A percentile compares a stretch with the other conserved stretches of the same genome.
Conservation (phyloP, 345 rosid species). For the Acer negundo region DNA sequence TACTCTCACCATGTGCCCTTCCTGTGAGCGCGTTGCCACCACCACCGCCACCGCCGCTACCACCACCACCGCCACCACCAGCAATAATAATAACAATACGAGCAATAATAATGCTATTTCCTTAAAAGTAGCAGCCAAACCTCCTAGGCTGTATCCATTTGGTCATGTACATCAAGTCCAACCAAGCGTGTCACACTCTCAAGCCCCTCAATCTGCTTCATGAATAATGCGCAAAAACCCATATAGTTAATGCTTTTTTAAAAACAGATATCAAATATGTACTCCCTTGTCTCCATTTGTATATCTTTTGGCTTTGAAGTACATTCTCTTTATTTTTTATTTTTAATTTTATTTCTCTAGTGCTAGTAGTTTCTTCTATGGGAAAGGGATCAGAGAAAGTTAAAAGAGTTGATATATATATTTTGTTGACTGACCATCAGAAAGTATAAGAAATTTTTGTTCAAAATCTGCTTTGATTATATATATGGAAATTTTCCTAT, state of each 20-base stretch:
- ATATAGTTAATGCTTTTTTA: not conserved
- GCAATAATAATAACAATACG: not conserved
- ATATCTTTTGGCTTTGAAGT: slow-evolving; percentile 22
- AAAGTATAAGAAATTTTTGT: slow-evolving; percentile 15
- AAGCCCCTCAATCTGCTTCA: slow-evolving; percentile 29
- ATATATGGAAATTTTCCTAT: too few relatives aligned
- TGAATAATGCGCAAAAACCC: slow-evolving; percentile 18
- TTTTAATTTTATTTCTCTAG: not conserved
- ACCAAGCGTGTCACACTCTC: slow-evolving; percentile 24
- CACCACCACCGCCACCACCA: slow-evolving; percentile 12
- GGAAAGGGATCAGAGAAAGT: not conserved
- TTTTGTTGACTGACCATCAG: slow-evolving; percentile 15
- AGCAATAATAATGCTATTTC: slow-evolving; percentile 6
- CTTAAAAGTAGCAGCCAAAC: slow-evolving; percentile 28
- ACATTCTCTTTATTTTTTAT: not conserved
- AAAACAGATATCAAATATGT: not conserved
- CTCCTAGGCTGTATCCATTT: slow-evolving; percentile 36
- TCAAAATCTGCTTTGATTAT: not conserved
- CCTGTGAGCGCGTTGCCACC: slow-evolving; percentile 92
- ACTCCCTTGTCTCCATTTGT: slow-evolving; percentile 5
- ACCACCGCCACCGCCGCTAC: slow-evolving; percentile 41
- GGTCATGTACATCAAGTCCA: slow-evolving; percentile 21
- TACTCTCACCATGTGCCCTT: slow-evolving; percentile 99
- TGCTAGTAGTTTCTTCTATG: slow-evolving; percentile 1
- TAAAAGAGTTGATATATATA: slow-evolving; percentile 3